Conservation (phyloP, 306 rosid species). For the Luffa aegyptiaca region DNA sequence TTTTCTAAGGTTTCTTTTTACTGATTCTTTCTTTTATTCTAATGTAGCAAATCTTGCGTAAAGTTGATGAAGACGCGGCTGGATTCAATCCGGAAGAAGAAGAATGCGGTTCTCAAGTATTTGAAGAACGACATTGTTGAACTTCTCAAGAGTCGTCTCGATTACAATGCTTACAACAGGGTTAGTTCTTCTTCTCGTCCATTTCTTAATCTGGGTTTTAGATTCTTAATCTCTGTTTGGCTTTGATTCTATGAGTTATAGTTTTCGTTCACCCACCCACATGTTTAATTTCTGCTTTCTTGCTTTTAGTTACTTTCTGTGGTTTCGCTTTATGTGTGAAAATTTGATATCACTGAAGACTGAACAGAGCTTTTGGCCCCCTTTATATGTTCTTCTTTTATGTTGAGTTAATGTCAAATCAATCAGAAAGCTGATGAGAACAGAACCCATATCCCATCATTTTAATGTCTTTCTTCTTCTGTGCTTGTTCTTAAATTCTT, state of each 20-base stretch:
- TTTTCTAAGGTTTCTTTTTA: constrained; percentile 2
- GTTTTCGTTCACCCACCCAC: neutral
- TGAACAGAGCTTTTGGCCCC: neutral
- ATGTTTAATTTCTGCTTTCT: neutral
- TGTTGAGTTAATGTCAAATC: neutral
- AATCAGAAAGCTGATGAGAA: neutral
- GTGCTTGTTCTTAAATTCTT: neutral
- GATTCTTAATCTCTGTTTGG: neutral
- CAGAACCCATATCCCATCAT: neutral
- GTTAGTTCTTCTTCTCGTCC: constrained; percentile 20
- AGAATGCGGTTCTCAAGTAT: constrained; percentile 34
- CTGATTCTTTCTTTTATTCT: neutral
- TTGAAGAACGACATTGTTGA: constrained; percentile 55
- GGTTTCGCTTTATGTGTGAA: neutral
- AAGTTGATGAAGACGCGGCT: constrained; percentile 33
- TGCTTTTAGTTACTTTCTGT: neutral
- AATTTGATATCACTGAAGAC: neutral
- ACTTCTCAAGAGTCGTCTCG: constrained; percentile 47
- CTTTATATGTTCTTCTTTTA: neutral
- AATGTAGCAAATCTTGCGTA: constrained; percentile 41
- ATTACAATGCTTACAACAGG: constrained; percentile 53
- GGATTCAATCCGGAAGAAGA: constrained; percentile 38
- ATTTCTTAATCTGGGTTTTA: neutral
- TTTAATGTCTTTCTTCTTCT: neutral
- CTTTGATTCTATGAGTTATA: neutral